Base-by-base conservation (phyloP, 2,329 filamentous ascomycete genomes). In the Juglanconis sp. region DNA sequence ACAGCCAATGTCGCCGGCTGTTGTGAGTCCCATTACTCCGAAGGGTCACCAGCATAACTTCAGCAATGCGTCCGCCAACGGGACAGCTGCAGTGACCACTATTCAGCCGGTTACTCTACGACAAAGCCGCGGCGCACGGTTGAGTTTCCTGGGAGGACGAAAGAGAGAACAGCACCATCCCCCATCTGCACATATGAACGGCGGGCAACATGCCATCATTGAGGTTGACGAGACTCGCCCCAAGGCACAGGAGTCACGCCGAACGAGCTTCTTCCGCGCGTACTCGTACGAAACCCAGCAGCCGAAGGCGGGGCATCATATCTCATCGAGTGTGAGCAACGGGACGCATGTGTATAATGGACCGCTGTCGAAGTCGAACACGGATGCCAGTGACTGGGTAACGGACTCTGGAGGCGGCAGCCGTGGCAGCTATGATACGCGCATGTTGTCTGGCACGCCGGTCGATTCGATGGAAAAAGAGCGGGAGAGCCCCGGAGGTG, bases 71-170 rank as follows among this genome's bases (percentile, higher is more conserved):
- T 68, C 72, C 38, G 61, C 72, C 64, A 71, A 72, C 44, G 68
- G 71, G 9, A 67, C 71, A 38, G 81, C 84, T 50, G 82, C 85
- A 61, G 77, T 80, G 2, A 75, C 81, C 0, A 71, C 80, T 1
- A 77, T 79, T 2, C 79, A 79, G 55, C 80, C 81, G 1, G 77
- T 85, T n/a, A 76, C 79, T 2, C 68, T 81, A 42, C 77, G 77
- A n/a, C 78, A 76, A 50, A 72, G 77, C 7, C 81, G 80, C 17
- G 81, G 81, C 15, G 77, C 82, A 2, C 76, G 84, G 3, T 74
- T 86, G 11, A 86, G 83, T 69, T 85, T 87, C 70, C 72, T 86
- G 2, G 80, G 81, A 1, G 80, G 81, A 10, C 78, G 79, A 62
- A 81, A 78, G 68, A 83, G 81, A 66, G 77, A 76, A 62, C 5